Conservation (phyloP, 2,329 filamentous ascomycete genomes). For the Sporothrix brunneoviolacea region DNA sequence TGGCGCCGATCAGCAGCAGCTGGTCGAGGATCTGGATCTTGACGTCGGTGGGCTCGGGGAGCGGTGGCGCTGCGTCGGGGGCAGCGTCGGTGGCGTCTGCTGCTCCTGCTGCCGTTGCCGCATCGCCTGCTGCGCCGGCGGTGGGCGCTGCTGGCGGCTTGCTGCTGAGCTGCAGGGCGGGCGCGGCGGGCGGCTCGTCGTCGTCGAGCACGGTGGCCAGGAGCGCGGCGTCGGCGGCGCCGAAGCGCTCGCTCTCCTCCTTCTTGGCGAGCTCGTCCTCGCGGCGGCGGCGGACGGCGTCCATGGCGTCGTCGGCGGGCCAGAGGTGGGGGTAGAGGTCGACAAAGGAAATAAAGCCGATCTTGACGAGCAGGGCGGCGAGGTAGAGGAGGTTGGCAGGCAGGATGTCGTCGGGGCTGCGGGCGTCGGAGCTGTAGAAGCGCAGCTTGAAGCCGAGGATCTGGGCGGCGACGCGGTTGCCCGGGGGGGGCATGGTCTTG, state of each 20-base stretch:
- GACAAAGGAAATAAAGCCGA: slow-evolving; percentile 87
- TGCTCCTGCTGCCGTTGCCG: slow-evolving; percentile 62
- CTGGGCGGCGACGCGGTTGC: slow-evolving; percentile 88
- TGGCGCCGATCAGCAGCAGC: slow-evolving; percentile 80
- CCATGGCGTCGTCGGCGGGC: slow-evolving; percentile 78
- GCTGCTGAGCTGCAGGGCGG: slow-evolving; percentile 22
- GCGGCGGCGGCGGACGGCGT: slow-evolving; percentile 60
- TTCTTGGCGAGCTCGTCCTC: slow-evolving; percentile 71
- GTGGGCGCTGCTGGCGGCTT: slow-evolving; percentile 7
- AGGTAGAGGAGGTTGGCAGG: slow-evolving; percentile 92
- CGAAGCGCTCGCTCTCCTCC: slow-evolving; percentile 63
- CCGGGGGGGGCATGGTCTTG: slow-evolving; percentile 71
- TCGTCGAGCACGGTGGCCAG: slow-evolving; percentile 79
- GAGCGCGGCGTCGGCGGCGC: slow-evolving; percentile 72
- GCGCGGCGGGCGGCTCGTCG: slow-evolving; percentile 63
- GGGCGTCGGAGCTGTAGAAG: slow-evolving; percentile 79
- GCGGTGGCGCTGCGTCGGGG: slow-evolving; percentile 38
- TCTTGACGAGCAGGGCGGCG: slow-evolving; percentile 87
- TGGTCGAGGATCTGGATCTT: slow-evolving; percentile 81
- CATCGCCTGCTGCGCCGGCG: slow-evolving; percentile 29
- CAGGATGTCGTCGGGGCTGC: slow-evolving; percentile 65
- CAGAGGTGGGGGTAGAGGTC: slow-evolving; percentile 92
- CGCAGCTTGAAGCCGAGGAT: slow-evolving; percentile 94
- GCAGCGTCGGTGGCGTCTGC: slow-evolving; percentile 44
- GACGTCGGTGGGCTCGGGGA: slow-evolving; percentile 74